Evolutionary conservation across 73 alveolate species (phyloP).

Genomic region (Stentor coeruleus): DNA sequence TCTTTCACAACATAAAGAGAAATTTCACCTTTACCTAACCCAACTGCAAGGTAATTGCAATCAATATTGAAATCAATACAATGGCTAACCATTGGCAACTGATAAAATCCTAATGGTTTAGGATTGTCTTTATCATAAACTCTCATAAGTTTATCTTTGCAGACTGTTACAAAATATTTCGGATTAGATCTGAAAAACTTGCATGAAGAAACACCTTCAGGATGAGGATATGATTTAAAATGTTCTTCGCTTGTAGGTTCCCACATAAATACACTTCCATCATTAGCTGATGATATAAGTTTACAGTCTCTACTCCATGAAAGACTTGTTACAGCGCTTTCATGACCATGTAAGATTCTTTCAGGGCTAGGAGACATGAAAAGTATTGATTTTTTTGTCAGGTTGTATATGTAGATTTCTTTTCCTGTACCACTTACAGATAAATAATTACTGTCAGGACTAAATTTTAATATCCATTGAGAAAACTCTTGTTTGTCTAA

Average conservation of each 20-base stretch:
- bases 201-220: background rate
- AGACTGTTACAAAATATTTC: slow-evolving; percentile 7
- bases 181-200: background rate
- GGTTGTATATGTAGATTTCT: background rate
- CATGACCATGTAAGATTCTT: background rate
- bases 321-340: background rate
- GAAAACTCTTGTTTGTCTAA: background rate
- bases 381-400: background rate
- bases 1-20: background rate
- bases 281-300: background rate
- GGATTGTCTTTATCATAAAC: background rate
- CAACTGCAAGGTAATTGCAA: background rate
- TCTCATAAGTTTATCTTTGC: slow-evolving; percentile 8
- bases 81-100: background rate
- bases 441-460: background rate
- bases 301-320: background rate
- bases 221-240: background rate
- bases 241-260: background rate
- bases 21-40: slow-evolving; percentile 5
- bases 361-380: background rate
- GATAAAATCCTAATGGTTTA: slow-evolving; percentile 1
- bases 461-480: background rate
- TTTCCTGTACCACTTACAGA: background rate
- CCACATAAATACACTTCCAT: background rate
- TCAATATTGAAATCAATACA: background rate